These are phyloP conservation scores for Sarocladium kiliense DNA, from an alignment of 2,329 filamentous ascomycete species.

Conservation along the genomic window DNA sequence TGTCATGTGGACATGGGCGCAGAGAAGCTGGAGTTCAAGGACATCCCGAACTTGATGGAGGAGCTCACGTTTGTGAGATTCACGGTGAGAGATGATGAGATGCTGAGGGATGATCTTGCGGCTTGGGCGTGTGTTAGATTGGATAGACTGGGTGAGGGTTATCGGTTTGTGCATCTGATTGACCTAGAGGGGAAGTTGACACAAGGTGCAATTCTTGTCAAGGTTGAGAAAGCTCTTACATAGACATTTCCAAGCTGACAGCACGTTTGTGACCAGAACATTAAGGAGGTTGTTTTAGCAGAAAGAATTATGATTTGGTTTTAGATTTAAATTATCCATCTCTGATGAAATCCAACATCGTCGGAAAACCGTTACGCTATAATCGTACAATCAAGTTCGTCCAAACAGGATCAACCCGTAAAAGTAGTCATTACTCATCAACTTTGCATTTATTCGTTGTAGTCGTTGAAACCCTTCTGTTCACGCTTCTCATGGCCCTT, in stretches of 20 bases:
- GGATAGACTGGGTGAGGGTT: conserved; percentile 71
- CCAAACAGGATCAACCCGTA: not conserved
- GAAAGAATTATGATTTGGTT: not conserved
- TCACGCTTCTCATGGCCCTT: conserved; percentile 48
- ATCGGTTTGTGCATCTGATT: conserved; percentile 71
- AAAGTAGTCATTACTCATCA: not conserved
- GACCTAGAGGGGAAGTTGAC: conserved; percentile 62
- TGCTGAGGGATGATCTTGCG: conserved; percentile 69
- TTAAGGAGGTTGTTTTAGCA: not conserved
- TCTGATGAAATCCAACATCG: not conserved
- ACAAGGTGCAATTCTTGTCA: conserved; percentile 67
- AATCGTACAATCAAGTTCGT: not conserved
- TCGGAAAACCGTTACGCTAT: not conserved
- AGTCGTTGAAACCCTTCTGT: conserved; percentile 20
- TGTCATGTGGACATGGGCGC: conserved; percentile 55
- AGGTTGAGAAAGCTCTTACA: conserved; percentile 55
- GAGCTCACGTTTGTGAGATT: conserved; percentile 73
- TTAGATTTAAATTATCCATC: no score
- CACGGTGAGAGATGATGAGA: conserved; percentile 82
- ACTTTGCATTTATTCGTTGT: conserved; percentile 12
- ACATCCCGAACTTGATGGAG: conserved; percentile 53
- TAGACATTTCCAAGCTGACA: no score
- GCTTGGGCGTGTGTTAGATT: conserved; percentile 87
- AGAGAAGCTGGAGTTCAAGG: conserved; percentile 53
- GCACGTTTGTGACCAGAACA: no score